Evolutionary conservation across 495 filamentous ascomycete species (phyloP), one percentile per base, ranked within the genome.

Genomic region (Staphylotrichum tortipilum): DNA sequence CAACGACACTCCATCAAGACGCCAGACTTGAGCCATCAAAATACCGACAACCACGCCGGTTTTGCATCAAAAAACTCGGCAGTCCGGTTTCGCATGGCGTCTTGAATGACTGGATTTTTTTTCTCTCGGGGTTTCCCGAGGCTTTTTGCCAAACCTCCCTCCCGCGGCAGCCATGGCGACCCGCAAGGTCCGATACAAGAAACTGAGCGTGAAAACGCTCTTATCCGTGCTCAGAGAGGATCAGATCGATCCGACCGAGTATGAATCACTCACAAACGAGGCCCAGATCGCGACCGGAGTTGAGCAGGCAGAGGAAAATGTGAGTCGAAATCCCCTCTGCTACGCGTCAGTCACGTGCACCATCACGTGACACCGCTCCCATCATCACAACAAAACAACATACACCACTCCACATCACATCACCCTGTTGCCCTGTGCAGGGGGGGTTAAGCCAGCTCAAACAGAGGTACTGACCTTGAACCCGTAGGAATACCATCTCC

Each of bases 281-380:
- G 65, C 66, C 55, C 81, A 87, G 77, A 87, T 95, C 65, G 89
- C 94, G 61, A 95, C 91, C 50, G 92, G 92, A 57, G 92, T 98
- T 53, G 92, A 98, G 70, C 90, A 94, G 65, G 84, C 79, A 49
- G 92, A 98, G 69, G 91, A 98, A 77, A 90, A 86, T 73, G 92
- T 95, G 68, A 81, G 90, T 89, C 62, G 60, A 55, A 67, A 60
- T 61, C 63, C 66, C 56, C 70, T 68, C 63, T 15, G 57, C 60
- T 68, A 58, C 68, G 65, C 65, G 45, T 21, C 38, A 17, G 48
- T 72, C 79, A 83, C 79, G 80, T 82, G 76, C 41, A 49, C 46
- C 44, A 24, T n/a, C 45, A 31, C 35, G 35, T 33, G 34, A 22
- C 40, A 60, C 57, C 41, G 44, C 34, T 58, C 53, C 68, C 50